Conservation (phyloP, 2,329 filamentous ascomycete species). For the Calonectria henricotiae region DNA sequence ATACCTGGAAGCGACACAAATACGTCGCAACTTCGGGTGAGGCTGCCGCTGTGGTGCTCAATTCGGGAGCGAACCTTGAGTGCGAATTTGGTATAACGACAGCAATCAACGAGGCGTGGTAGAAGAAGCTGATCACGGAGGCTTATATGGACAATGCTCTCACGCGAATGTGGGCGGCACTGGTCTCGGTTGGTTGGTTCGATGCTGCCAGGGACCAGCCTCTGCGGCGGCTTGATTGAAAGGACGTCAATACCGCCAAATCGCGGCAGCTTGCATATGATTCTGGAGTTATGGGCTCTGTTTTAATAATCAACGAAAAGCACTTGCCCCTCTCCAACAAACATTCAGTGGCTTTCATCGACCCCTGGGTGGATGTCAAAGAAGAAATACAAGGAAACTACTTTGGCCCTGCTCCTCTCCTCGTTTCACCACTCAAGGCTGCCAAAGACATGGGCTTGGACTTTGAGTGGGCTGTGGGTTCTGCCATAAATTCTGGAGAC, state of each 20-base stretch:
- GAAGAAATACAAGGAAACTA: slow-evolving; percentile 5
- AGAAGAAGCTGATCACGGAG: not conserved
- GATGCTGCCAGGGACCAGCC: slow-evolving; percentile 1
- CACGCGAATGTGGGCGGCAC: not conserved
- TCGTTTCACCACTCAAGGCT: not conserved
- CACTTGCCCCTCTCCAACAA: not conserved
- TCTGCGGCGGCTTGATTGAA: not conserved
- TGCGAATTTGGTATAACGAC: slow-evolving; percentile 7
- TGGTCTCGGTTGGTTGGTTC: slow-evolving; percentile 9
- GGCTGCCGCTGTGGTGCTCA: not conserved
- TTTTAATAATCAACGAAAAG: not conserved
- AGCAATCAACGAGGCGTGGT: slow-evolving; percentile 4
- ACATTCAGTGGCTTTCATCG: slow-evolving; percentile 1
- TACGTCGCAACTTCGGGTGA: slow-evolving; percentile 3
- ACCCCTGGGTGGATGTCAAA: not conserved
- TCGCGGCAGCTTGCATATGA: slow-evolving; percentile 6
- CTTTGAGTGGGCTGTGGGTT: slow-evolving; percentile 1
- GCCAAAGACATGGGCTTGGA: not conserved
- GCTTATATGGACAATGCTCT: slow-evolving; percentile 15
- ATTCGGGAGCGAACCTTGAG: not conserved
- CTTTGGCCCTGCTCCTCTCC: not conserved
- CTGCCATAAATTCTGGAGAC: not conserved
- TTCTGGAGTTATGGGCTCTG: not conserved
- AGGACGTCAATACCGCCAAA: not conserved
- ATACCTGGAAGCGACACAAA: slow-evolving; percentile 6